Percentiles rank a stretch among this genome's conserved stretches.
These are phyloP conservation scores for Ceratorhiza oryzae-sativae DNA, from an alignment of 1,284 basidiomycete species.

Conservation along the genomic window DNA sequence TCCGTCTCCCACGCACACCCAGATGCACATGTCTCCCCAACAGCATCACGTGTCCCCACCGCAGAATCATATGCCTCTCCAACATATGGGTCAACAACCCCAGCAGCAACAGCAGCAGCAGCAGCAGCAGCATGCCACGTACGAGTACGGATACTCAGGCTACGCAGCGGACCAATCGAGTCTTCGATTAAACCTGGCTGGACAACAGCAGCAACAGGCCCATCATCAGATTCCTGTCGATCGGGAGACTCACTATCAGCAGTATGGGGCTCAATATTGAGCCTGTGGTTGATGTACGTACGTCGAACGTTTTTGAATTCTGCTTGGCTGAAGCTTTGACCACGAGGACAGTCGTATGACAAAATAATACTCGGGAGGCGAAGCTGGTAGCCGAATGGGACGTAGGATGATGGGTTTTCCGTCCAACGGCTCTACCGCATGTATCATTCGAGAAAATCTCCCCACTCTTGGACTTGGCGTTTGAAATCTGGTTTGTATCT, in stretches of 20 bases:
- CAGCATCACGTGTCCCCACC: constrained; percentile 8
- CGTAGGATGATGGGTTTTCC: neutral
- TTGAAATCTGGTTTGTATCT: neutral
- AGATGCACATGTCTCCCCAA: constrained; percentile 8
- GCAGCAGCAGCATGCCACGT: neutral
- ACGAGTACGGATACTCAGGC: neutral
- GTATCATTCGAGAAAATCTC: neutral
- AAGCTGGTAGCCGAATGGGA: no score
- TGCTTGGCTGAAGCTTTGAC: neutral
- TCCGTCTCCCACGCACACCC: constrained; percentile 11
- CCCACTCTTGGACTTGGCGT: neutral
- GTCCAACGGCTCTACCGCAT: no score
- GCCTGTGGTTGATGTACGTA: neutral
- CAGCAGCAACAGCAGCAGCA: neutral
- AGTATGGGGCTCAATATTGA: neutral
- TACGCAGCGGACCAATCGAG: neutral
- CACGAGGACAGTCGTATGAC: neutral
- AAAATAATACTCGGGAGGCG: neutral
- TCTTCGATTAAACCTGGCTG: constrained; percentile 7
- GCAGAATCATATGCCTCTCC: constrained; percentile 1
- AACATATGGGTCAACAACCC: neutral
- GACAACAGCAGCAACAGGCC: neutral
- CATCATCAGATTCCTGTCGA: neutral
- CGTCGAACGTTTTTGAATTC: neutral
- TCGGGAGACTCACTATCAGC: neutral